A percentile compares a stretch with the other conserved stretches of the same genome.
These are phyloP conservation scores for Tricholoma bakamatsutake DNA, from an alignment of 768 basidiomycete genomes.

Conservation along the genomic window DNA sequence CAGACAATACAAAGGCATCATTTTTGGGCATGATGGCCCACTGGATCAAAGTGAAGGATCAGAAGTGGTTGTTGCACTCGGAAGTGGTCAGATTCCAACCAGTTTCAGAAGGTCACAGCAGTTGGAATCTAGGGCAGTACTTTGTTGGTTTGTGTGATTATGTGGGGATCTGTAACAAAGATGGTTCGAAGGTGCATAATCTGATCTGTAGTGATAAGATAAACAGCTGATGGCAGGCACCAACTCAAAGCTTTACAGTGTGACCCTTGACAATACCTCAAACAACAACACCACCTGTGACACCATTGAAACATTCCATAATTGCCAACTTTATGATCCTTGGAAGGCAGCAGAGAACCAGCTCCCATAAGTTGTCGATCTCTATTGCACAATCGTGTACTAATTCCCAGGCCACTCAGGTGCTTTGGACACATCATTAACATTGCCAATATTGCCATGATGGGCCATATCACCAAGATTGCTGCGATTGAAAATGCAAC, in stretches of 20 bases:
- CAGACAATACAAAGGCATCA: constrained; percentile 9
- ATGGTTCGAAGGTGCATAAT: too few species aligned
- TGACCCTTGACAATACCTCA: too few species aligned
- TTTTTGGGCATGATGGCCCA: constrained; percentile 16
- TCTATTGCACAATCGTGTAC: background rate
- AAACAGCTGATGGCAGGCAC: too few species aligned
- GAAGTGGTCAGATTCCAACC: constrained; percentile 18
- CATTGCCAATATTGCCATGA: constrained; percentile 16
- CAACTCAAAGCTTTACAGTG: too few species aligned
- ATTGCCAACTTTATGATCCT: background rate
- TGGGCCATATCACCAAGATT: constrained; percentile 24
- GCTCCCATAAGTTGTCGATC: background rate
- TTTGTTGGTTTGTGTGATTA: too few species aligned
- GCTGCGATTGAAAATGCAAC: too few species aligned
- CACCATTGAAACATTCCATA: background rate
- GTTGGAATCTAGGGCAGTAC: too few species aligned
- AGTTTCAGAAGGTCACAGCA: background rate
- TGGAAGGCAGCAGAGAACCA: background rate
- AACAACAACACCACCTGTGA: too few species aligned
- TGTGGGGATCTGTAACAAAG: too few species aligned
- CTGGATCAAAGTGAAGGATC: constrained; percentile 17
- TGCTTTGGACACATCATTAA: constrained; percentile 26
- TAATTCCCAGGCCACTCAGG: too few species aligned
- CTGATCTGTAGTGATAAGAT: too few species aligned
- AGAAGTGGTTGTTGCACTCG: constrained; percentile 14